phyloP scores from a whole-genome alignment of 148 eudicot species.

The Cornus florida region DNA sequence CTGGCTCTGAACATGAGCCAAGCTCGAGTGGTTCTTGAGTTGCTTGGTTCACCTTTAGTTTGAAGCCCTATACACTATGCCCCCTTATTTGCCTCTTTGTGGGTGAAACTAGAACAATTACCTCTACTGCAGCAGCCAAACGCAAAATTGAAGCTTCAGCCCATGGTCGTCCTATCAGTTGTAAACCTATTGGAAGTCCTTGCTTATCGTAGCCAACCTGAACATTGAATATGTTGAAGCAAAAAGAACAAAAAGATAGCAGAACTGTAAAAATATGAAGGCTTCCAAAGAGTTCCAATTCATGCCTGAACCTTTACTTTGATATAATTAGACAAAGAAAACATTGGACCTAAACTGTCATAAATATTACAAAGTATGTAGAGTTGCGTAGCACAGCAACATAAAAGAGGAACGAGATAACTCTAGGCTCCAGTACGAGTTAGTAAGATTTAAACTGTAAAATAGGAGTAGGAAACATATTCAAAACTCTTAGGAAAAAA shows the following conservation, averaged over 20 bases:
- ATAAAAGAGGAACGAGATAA: background rate
- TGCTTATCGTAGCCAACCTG: slow-evolving; percentile 95
- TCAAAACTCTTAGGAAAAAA: no score
- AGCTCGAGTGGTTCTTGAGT: no score
- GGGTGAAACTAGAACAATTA: slow-evolving; percentile 15
- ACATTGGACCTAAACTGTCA: background rate
- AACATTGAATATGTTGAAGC: background rate
- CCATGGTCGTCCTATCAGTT: slow-evolving; percentile 93
- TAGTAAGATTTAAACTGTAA: no score
- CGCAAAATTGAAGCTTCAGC: slow-evolving; percentile 84
- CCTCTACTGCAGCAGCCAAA: slow-evolving; percentile 85
- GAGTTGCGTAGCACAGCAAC: background rate
- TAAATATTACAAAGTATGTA: background rate
- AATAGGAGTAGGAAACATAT: no score
- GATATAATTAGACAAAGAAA: background rate
- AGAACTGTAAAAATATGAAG: background rate
- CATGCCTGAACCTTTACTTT: background rate
- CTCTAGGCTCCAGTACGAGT: background rate
- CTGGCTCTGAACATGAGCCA: no score
- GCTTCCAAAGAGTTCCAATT: background rate
- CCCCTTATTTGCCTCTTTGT: background rate
- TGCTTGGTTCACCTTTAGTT: no score
- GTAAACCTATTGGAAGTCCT: slow-evolving; percentile 95
- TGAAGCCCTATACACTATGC: no score
- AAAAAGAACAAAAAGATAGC: background rate